phyloP scores from a whole-genome alignment of 2,329 filamentous ascomycete species.

The Talaromyces verruculosus region DNA sequence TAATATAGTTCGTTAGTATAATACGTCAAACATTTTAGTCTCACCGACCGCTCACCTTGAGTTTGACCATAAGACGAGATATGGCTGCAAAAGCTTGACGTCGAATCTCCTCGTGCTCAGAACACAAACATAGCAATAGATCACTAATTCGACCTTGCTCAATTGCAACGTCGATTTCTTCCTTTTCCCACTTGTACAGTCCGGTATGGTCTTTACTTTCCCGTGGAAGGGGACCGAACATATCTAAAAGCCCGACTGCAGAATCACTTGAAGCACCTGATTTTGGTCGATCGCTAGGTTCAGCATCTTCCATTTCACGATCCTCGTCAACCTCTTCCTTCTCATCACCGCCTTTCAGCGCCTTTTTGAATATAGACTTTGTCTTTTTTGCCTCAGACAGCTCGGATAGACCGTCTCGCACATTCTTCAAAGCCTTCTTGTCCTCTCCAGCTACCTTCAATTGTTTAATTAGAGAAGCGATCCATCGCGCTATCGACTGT shows the following conservation, averaged over 20 bases:
- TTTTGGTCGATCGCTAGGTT: constrained; percentile 19
- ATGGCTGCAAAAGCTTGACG: constrained; percentile 62
- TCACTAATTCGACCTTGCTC: constrained; percentile 72
- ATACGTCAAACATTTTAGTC: not conserved
- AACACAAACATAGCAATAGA: constrained; percentile 73
- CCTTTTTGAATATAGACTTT: constrained; percentile 37
- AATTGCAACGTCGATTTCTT: constrained; percentile 74
- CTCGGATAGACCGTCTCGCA: constrained; percentile 48
- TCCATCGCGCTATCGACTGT: constrained; percentile 56
- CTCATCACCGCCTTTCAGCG: constrained; percentile 35
- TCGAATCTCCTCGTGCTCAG: constrained; percentile 71
- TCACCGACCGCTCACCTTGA: constrained; percentile 41
- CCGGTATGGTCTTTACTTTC: constrained; percentile 46
- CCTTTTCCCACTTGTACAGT: constrained; percentile 66
- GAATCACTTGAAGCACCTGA: not conserved
- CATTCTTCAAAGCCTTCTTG: constrained; percentile 45
- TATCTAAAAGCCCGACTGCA: constrained; percentile 50
- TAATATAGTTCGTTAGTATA: constrained; percentile 32
- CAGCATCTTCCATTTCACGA: constrained; percentile 20
- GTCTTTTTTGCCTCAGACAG: constrained; percentile 42
- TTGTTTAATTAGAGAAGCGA: constrained; percentile 58
- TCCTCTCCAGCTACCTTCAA: constrained; percentile 57
- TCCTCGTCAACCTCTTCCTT: constrained; percentile 15
- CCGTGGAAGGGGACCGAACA: constrained; percentile 53
- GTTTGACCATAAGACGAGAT: constrained; percentile 48